Base-by-base conservation (phyloP, 1,139 yeast species). In the Insectozyma bohioensis region DNA sequence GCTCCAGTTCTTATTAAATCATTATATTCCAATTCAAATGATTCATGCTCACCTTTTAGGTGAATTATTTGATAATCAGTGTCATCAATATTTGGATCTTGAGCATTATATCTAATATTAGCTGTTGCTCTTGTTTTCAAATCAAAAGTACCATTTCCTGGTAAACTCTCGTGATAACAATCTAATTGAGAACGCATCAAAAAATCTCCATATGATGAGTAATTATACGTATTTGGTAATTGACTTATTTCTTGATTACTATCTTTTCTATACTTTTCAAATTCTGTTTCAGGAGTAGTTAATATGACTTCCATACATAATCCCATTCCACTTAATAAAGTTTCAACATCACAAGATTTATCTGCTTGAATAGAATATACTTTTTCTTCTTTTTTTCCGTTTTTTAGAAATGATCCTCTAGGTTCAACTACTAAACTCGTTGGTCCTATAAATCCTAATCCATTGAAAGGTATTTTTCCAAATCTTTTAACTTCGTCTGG, bases 61-160 rank as follows among this genome's bases (percentile, higher is more conserved):
- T 73, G 72, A 51, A 72, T 61, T 14, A 88, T 74, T 45, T 80
- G 83, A 52, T 92, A 92, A 14, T 72, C 73, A 33, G 75, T 75
- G 18, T 36, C 27, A 20, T 65, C 62, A 10, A 67, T 56, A 34
- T 69, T 80, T 0, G 81, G 80, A 48, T 79, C 76, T n/a, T 72
- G 67, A 28, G 84, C 59, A 56, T 88, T 95, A 56, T 84, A 78
- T 30, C 98, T 67, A 0, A 90, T 79, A 0, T 95, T 87, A 39
- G 87, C 78, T 0, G 84, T 95, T 0, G 97, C 97, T 41, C 98
- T 66, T 0, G 97, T 85, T 49, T 92, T 92, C 37, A 92, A 65
- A 58, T 92, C 98, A 66, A 92, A 92, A 1, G 88, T 80, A 0
- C 97, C 97, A 9, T 84, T 81, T 0, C 95, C 95, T 0, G 97